Evolutionary conservation across 768 basidiomycete genomes (phyloP).

Genomic region (Russula compacta): DNA sequence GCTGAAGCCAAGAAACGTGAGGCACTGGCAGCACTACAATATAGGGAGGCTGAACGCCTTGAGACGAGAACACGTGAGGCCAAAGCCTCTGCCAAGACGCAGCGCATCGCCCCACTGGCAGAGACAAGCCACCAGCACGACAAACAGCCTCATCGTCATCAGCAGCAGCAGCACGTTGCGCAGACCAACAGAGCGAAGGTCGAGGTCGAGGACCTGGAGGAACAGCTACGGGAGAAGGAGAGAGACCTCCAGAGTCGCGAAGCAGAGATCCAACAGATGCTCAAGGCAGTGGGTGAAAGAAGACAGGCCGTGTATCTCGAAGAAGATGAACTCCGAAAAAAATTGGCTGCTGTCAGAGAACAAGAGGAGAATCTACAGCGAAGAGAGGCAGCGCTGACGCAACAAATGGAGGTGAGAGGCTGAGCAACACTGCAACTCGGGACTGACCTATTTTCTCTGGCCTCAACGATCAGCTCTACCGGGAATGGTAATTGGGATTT

Average conservation of each 20-base stretch:
- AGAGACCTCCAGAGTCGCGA: not conserved
- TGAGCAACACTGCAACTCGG: not conserved
- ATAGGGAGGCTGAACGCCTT: slow-evolving; percentile 18
- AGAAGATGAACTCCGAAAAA: not conserved
- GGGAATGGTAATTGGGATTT: too few relatives aligned
- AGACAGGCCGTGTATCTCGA: not conserved
- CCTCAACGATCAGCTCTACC: not conserved
- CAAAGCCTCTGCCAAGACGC: slow-evolving; percentile 20
- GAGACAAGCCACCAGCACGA: too few relatives aligned
- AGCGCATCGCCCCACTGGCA: not conserved
- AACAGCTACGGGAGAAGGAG: slow-evolving; percentile 20
- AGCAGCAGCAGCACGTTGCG: too few relatives aligned
- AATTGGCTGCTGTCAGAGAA: not conserved
- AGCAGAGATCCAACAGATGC: not conserved
- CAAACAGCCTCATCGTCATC: too few relatives aligned
- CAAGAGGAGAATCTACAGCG: not conserved
- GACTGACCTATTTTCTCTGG: not conserved
- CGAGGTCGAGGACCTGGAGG: slow-evolving; percentile 22
- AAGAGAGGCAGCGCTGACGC: not conserved
- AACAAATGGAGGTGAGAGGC: not conserved
- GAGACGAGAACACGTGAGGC: slow-evolving; percentile 19
- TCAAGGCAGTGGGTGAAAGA: not conserved
- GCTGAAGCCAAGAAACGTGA: slow-evolving; percentile 27
- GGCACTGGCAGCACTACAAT: slow-evolving; percentile 18
- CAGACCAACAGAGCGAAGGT: too few relatives aligned